phyloP scores from a whole-genome alignment of 1,139 yeast species.

The Saccharomyces hybrid region DNA sequence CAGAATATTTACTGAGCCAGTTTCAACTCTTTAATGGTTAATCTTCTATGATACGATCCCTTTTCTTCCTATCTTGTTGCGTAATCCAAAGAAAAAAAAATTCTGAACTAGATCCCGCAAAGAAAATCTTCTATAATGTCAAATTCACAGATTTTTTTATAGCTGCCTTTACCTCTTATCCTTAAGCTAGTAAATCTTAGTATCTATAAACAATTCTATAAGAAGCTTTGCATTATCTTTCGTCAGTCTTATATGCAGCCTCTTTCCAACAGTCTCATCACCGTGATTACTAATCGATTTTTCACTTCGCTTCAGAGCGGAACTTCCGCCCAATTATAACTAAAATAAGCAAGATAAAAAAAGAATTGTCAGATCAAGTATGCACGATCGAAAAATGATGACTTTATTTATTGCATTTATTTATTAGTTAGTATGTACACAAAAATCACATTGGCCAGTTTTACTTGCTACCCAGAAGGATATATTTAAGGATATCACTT shows the following conservation, averaged over 20 bases:
- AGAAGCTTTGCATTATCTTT: neutral
- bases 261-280: neutral
- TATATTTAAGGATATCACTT: constrained; percentile 83
- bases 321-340: neutral
- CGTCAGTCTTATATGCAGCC: neutral
- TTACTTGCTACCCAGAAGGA: constrained; percentile 56
- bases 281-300: neutral
- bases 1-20: neutral
- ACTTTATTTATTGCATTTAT: too few species aligned
- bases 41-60: neutral
- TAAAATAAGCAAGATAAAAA: neutral
- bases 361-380: neutral
- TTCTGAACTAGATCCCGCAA: neutral
- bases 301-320: neutral
- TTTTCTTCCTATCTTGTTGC: neutral
- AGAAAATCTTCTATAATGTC: neutral
- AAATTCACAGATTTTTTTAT: neutral
- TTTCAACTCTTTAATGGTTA: neutral
- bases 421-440: neutral
- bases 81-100: neutral
- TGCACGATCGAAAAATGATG: neutral
- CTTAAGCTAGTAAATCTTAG: neutral
- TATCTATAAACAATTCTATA: neutral
- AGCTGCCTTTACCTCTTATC: neutral
- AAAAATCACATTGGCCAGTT: neutral